Base-by-base conservation (phyloP, 257 asterid genomes). In the Ehretia macrophylla region DNA sequence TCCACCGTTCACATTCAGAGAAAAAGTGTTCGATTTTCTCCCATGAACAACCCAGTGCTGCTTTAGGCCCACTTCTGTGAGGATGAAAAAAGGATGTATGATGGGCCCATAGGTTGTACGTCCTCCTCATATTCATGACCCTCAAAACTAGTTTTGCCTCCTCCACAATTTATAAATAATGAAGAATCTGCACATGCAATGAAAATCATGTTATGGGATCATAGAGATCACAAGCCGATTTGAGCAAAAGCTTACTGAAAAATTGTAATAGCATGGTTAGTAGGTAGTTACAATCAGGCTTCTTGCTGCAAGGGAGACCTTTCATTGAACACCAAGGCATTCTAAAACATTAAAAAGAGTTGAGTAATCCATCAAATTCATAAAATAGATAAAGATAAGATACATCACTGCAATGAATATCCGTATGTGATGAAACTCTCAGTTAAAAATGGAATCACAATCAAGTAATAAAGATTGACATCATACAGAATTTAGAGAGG, bases 91-190 rank as follows among this genome's bases (percentile, higher is more conserved):
- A n/a, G n/a, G 20, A 77, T 88, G 75, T 67, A 79, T 20, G 98
- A 62, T 11, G 87, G 76, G 14, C 98, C 96, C 6, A 35, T 19
- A 55, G 12, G 51, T 46, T 54, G 44, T 44, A 38, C 13, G 74
- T 92, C 86, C 69, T 65, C 89, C 13, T 82, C 93, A 46, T 88
- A 92, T 47, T 32, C 72, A 20, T 86, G 71, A 55, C 83, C 90
- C 42, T 81, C 80, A 56, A 74, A 71, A 8, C 6, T 47, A 38
- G 64, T 66, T 51, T 64, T 68, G 9, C 38, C 9, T 73, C 98
- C 98, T 66, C 98, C 98, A 55, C 97, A 92, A 54, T 91, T 88
- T 75, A 91, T 85, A 77, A 67, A 82, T 14, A 91, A 62, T 0
- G 90, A 63, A 79, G 79, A 57, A 65, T 63, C 98, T 91, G 77